phyloP scores from a whole-genome alignment of 2,329 filamentous ascomycete genomes.

The Elsinoe ampelina region DNA sequence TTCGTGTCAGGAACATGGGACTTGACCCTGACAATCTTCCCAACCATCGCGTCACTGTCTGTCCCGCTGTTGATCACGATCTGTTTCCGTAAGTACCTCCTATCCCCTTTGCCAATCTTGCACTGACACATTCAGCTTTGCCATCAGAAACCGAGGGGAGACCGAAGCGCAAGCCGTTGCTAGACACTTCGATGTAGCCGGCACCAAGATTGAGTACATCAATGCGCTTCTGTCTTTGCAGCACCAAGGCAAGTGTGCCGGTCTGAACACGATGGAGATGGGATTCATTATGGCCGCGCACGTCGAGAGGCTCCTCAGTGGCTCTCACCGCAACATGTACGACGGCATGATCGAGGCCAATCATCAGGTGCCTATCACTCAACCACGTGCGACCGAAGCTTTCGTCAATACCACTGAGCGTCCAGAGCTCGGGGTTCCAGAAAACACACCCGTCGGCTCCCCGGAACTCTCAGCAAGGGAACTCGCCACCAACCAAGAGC shows the following conservation, averaged over 20 bases:
- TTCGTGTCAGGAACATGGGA: neutral
- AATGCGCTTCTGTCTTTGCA: neutral
- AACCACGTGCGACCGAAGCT: neutral
- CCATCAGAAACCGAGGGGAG: neutral
- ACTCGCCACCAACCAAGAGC: slow-evolving; percentile 20
- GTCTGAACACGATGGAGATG: neutral
- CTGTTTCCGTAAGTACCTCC: neutral
- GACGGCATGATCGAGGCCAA: no score
- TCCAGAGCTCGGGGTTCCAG: neutral
- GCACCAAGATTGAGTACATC: neutral
- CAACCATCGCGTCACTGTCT: neutral
- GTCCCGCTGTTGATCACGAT: neutral
- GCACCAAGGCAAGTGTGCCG: neutral
- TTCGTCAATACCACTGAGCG: neutral
- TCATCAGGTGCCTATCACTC: neutral
- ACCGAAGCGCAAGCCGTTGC: neutral
- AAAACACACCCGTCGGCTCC: neutral
- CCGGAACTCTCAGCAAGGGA: neutral
- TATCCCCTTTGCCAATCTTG: neutral
- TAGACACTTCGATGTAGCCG: neutral
- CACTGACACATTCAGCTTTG: neutral
- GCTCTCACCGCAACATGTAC: neutral
- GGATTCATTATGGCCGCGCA: slow-evolving; percentile 3
- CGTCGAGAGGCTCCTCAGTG: neutral
- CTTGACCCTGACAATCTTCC: neutral